Conservation (phyloP, 2,329 filamentous ascomycete species). For the Davidsoniella neocaledoniae region DNA sequence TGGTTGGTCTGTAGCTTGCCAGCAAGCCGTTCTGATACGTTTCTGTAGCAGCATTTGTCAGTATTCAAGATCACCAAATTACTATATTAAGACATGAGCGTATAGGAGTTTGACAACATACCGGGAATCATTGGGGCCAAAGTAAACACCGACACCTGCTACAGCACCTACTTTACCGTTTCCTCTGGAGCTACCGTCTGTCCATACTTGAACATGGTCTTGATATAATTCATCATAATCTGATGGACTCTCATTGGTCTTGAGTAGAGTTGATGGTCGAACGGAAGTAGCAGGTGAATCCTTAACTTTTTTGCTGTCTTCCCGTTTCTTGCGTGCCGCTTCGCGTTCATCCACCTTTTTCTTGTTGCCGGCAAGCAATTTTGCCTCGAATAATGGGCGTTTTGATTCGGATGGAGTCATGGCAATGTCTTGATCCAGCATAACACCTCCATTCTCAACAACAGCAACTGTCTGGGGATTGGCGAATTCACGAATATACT, state of each 20-base stretch:
- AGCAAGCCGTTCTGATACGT: conserved; percentile 57
- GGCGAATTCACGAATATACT: too few species aligned
- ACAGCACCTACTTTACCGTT: conserved; percentile 39
- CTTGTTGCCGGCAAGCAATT: conserved; percentile 15
- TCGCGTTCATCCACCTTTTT: conserved; percentile 17
- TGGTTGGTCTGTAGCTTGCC: conserved; percentile 80
- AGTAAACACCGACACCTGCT: conserved; percentile 48
- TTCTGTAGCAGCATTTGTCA: conserved; percentile 21
- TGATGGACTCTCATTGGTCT: not conserved
- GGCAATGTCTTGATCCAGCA: too few species aligned
- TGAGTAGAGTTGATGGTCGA: too few species aligned
- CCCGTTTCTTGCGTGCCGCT: not conserved
- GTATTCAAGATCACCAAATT: not conserved
- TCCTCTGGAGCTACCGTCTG: conserved; percentile 43
- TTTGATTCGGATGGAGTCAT: too few species aligned
- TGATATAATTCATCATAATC: conserved; percentile 19
- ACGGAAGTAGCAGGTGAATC: not conserved
- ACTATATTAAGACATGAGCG: conserved; percentile 12
- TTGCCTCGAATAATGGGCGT: too few species aligned
- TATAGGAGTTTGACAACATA: conserved; percentile 16
- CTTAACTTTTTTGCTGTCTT: not conserved
- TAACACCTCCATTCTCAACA: too few species aligned
- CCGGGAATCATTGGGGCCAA: conserved; percentile 39
- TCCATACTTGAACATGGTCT: conserved; percentile 30
- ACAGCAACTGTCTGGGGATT: too few species aligned